Evolutionary conservation across 768 basidiomycete genomes (phyloP), one percentile per base, ranked within the genome.

Genomic region (Pleurotus ostreatus): DNA sequence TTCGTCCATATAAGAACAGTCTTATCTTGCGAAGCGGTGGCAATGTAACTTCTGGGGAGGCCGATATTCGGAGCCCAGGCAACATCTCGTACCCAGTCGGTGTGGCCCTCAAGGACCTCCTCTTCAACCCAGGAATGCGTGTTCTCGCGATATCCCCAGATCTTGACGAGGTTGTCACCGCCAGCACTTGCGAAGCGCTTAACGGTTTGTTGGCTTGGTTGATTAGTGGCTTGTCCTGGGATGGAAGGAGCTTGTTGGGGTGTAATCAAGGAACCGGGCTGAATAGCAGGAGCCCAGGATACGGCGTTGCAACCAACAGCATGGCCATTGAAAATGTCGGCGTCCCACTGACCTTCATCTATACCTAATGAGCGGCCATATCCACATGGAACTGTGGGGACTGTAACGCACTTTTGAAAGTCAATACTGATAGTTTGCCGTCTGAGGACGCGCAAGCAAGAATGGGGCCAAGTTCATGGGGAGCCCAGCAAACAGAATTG

Each of bases 401-500:
- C 13, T 6, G 4, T 49, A n/a, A 78, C 84, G 46, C 57, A 94
- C 94, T 93, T 83, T 97, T 95, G 78, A 98, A 98, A 5, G 90
- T 90, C 55, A 99, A 77, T 38, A 99, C 94, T 7, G 96, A 98
- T 41, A 99, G 81, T 68, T 95, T 96, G 60, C 96, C 95, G 70
- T 99, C 97, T 1, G 93, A 96, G 18, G 92, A 95, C 1, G 96
- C 96, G 66, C 97, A 99, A 3, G 94, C 96, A 40, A 98, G 80
- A 60, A 98, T 95, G 1, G 97, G 93, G 34, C 96, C 97, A 12
- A 98, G 83, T 68, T 98, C 96, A 63, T 97, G 94, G 2, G 97
- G 94, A n/a, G 96, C 96, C 97, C 97, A 99, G 0, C 93, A 92
- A 18, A 98, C 89, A 1, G 95, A 95, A 74, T 99, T 99, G 48